Conservation (phyloP, 2,329 filamentous ascomycete genomes). For the Xylariaceae sp. region DNA sequence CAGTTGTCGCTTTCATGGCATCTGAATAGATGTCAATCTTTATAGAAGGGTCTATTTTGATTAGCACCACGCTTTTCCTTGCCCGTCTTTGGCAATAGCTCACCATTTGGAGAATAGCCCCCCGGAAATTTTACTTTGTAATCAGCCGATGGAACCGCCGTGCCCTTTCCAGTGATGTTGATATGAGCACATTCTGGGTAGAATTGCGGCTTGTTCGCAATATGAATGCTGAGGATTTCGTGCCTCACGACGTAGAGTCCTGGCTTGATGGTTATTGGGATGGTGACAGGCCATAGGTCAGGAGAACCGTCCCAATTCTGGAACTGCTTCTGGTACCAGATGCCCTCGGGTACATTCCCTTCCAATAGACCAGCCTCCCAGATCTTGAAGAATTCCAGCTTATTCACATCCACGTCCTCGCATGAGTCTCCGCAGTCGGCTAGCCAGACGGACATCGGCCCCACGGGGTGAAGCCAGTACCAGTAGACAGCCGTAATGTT, state of each 20-base stretch:
- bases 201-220: slow-evolving; percentile 43
- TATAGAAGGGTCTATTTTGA: slow-evolving; percentile 29
- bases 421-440: slow-evolving; percentile 30
- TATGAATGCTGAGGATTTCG: slow-evolving; percentile 48
- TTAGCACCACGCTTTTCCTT: slow-evolving; percentile 7
- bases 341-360: slow-evolving; percentile 29
- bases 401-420: slow-evolving; percentile 25
- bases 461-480: slow-evolving; percentile 38
- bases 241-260: slow-evolving; percentile 49
- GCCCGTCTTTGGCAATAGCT: slow-evolving; percentile 2
- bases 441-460: slow-evolving; percentile 36
- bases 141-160: slow-evolving; percentile 22
- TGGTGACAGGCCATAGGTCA: slow-evolving; percentile 39
- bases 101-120: slow-evolving; percentile 30
- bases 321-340: slow-evolving; percentile 36
- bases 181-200: slow-evolving; percentile 36
- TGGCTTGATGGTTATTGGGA: slow-evolving; percentile 39
- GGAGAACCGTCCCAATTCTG: slow-evolving; percentile 35
- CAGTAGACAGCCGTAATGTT: slow-evolving; percentile 36
- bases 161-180: slow-evolving; percentile 28
- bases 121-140: slow-evolving; percentile 33
- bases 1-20: slow-evolving; percentile 26
- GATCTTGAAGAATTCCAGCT: slow-evolving; percentile 35
- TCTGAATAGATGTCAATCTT: slow-evolving; percentile 34
- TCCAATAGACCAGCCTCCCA: slow-evolving; percentile 34